phyloP scores from a whole-genome alignment of 306 rosid genomes.

The Delonix regia region DNA sequence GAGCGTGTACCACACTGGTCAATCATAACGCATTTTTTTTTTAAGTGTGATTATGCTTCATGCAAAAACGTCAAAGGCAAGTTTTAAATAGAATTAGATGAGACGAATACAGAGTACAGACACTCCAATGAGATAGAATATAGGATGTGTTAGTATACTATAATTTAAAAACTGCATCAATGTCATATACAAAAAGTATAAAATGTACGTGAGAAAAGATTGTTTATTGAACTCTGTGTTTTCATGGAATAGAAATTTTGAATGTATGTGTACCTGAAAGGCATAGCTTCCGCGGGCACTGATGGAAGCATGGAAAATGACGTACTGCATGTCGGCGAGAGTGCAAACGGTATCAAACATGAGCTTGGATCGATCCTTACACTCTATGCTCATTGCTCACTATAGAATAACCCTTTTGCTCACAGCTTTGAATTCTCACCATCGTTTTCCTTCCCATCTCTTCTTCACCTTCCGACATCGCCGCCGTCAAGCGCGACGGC shows the following conservation, averaged over 20 bases:
- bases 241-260: background rate
- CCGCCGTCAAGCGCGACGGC: constrained; percentile 11
- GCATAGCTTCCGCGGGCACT: constrained; percentile 48
- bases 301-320: constrained; percentile 67
- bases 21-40: too few species aligned
- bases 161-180: too few species aligned
- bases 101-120: too few species aligned
- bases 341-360: constrained; percentile 85
- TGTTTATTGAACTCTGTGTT: too few species aligned
- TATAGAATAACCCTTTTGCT: constrained; percentile 62
- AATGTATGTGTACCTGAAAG: constrained; percentile 50
- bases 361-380: constrained; percentile 69
- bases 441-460: constrained; percentile 42
- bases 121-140: too few species aligned
- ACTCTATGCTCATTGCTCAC: constrained; percentile 59
- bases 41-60: too few species aligned
- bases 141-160: too few species aligned
- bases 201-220: too few species aligned
- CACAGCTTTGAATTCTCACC: constrained; percentile 62
- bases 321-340: constrained; percentile 72
- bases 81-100: too few species aligned
- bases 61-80: too few species aligned
- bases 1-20: too few species aligned
- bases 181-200: too few species aligned
- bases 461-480: background rate